Percentiles rank a stretch among this genome's conserved stretches.
Evolutionary conservation across 768 basidiomycete species (phyloP).

Genomic region (Imleria badia): DNA sequence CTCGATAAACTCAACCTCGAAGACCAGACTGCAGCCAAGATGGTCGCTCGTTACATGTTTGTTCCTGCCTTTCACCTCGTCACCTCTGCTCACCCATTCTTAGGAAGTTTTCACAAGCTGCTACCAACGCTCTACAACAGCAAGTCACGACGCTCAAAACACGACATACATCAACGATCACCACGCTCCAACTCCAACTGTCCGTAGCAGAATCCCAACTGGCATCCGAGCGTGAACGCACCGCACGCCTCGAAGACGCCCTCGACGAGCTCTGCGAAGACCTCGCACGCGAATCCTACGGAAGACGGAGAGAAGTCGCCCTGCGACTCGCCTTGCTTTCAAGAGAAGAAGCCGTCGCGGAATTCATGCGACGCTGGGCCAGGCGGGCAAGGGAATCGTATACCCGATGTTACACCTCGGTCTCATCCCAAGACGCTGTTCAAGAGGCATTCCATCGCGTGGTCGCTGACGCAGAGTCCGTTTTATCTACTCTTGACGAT

Average conservation of each 20-base stretch:
- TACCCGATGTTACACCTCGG: slow-evolving; percentile 23
- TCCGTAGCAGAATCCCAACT: slow-evolving; percentile 45
- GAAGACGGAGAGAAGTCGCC: slow-evolving; percentile 68
- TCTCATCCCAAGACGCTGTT: slow-evolving; percentile 17
- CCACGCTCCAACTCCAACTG: slow-evolving; percentile 54
- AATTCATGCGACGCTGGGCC: slow-evolving; percentile 57
- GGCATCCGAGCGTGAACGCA: slow-evolving; percentile 41
- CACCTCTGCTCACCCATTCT: slow-evolving; percentile 1
- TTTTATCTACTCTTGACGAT: slow-evolving; percentile 37
- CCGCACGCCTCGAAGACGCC: slow-evolving; percentile 51
- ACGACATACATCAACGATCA: slow-evolving; percentile 60
- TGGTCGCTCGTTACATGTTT: slow-evolving; percentile 85
- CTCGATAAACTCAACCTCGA: slow-evolving; percentile 59
- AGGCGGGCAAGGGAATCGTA: slow-evolving; percentile 47
- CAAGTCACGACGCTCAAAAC: slow-evolving; percentile 57
- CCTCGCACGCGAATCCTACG: slow-evolving; percentile 67
- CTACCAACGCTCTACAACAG: slow-evolving; percentile 62
- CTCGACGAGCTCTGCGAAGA: slow-evolving; percentile 74
- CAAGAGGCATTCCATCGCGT: slow-evolving; percentile 31
- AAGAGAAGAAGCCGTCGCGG: slow-evolving; percentile 61
- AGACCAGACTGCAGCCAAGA: slow-evolving; percentile 74
- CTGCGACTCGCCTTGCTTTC: slow-evolving; percentile 60
- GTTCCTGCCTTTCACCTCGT: slow-evolving; percentile 20
- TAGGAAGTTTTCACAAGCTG: slow-evolving; percentile 83
- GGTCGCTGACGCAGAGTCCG: slow-evolving; percentile 35